Conservation (phyloP, 2,329 filamentous ascomycete species). For the Rhytidhysteron rufulum region DNA sequence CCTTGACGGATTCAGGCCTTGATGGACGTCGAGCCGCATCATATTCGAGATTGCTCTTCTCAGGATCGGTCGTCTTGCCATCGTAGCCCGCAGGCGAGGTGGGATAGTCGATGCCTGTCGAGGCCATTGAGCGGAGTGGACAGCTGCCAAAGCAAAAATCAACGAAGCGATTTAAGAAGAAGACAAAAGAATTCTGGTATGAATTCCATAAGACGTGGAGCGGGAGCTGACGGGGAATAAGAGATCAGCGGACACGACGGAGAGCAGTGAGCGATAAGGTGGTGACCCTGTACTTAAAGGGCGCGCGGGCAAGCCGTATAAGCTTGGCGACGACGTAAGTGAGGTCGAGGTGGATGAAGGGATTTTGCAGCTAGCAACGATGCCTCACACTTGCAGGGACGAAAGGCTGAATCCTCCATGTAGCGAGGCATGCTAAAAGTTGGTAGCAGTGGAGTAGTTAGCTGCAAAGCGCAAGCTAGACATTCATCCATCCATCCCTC, state of each 20-base stretch:
- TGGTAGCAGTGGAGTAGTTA: too few species aligned
- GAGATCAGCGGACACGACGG: not conserved
- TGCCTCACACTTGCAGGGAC: too few species aligned
- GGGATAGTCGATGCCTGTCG: conserved; percentile 29
- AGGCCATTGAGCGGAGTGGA: conserved; percentile 26
- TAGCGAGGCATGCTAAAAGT: too few species aligned
- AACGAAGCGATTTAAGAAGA: conserved; percentile 30
- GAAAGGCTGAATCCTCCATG: too few species aligned
- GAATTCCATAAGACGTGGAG: conserved; percentile 32
- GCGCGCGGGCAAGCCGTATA: not conserved
- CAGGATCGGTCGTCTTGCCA: conserved; percentile 18
- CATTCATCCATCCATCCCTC: too few species aligned
- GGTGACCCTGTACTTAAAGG: too few species aligned
- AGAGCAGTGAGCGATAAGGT: not conserved
- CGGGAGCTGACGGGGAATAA: not conserved
- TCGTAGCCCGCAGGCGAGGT: conserved; percentile 12
- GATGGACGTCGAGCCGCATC: conserved; percentile 21
- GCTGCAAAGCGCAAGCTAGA: too few species aligned
- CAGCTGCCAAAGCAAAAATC: conserved; percentile 9
- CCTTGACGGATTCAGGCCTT: conserved; percentile 21
- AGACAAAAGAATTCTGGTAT: conserved; percentile 30
- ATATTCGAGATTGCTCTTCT: conserved; percentile 22
- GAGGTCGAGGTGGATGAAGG: too few species aligned
- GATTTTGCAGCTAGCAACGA: too few species aligned
- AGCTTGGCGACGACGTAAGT: too few species aligned